Evolutionary conservation across 768 basidiomycete species (phyloP).

Genomic region (Melanogaster broomeanus): DNA sequence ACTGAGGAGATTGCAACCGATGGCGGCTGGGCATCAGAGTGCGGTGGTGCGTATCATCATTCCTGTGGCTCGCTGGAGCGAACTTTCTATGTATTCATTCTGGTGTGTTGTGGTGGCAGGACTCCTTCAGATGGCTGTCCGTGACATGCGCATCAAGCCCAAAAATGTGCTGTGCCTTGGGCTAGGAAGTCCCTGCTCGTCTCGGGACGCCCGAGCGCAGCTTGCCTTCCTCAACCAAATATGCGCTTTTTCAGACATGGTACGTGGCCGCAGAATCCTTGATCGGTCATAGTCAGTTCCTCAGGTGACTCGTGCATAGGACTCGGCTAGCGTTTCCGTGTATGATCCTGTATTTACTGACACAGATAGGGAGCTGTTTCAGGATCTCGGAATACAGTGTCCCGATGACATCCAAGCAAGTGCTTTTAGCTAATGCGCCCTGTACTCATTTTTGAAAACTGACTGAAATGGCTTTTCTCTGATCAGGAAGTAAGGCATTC

Average conservation of each 20-base stretch:
- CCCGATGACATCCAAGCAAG: constrained; percentile 53
- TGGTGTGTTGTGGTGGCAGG: constrained; percentile 33
- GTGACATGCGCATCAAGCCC: constrained; percentile 21
- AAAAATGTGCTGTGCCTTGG: constrained; percentile 64
- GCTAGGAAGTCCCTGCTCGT: constrained; percentile 68
- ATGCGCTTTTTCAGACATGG: constrained; percentile 56
- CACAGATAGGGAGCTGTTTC: constrained; percentile 56
- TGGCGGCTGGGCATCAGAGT: constrained; percentile 55
- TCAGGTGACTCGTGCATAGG: constrained; percentile 38
- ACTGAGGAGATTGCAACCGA: constrained; percentile 45
- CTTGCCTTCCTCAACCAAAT: constrained; percentile 64
- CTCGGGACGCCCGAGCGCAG: constrained; percentile 63
- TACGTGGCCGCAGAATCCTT: constrained; percentile 41
- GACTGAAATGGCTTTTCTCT: constrained; percentile 3
- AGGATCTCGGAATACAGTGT: constrained; percentile 34
- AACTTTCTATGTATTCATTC: too few species aligned
- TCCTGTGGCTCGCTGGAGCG: constrained; percentile 5
- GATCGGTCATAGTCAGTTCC: constrained; percentile 12
- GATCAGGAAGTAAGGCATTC: constrained; percentile 37
- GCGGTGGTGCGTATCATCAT: constrained; percentile 49
- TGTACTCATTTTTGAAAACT: constrained; percentile 6
- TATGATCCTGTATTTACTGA: constrained; percentile 78
- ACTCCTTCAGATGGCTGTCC: constrained; percentile 37
- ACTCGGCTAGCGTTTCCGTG: constrained; percentile 46
- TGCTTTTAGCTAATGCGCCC: constrained; percentile 21